Percentiles rank a stretch among this genome's conserved stretches.
phyloP scores from a whole-genome alignment of 805 yeast genomes.

The Candida jianshihensis region DNA sequence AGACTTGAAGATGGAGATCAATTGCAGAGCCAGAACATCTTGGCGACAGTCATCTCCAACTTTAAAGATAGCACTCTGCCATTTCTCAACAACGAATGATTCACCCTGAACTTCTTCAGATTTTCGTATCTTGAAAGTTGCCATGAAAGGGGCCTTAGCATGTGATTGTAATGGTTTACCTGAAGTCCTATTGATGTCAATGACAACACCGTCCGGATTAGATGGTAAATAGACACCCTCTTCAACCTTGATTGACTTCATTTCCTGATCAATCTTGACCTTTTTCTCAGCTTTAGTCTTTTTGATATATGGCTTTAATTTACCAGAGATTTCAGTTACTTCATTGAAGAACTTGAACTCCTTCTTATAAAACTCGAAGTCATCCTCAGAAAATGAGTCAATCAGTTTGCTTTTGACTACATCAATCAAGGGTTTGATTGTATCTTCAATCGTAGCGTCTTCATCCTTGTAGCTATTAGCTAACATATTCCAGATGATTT shows the following conservation, averaged over 20 bases:
- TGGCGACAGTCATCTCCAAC: slow-evolving; percentile 99
- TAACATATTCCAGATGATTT: slow-evolving; percentile 94
- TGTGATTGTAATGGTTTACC: slow-evolving; percentile 96
- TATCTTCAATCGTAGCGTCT: slow-evolving; percentile 73
- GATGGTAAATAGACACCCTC: slow-evolving; percentile 91
- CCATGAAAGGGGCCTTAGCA: slow-evolving; percentile 98
- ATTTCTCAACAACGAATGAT: slow-evolving; percentile 46
- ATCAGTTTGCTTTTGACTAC: slow-evolving; percentile 61
- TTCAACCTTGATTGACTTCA: slow-evolving; percentile 66
- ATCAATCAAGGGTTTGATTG: slow-evolving; percentile 78
- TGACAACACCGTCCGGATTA: slow-evolving; percentile 91
- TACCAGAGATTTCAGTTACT: slow-evolving; percentile 91
- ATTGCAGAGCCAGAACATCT: slow-evolving; percentile 88
- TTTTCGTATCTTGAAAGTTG: slow-evolving; percentile 78
- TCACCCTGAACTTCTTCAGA: slow-evolving; percentile 39
- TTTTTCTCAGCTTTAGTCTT: slow-evolving; percentile 95
- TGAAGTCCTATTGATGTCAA: slow-evolving; percentile 85
- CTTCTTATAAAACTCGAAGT: slow-evolving; percentile 60
- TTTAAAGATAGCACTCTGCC: slow-evolving; percentile 96
- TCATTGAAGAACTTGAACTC: slow-evolving; percentile 88
- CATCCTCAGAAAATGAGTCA: slow-evolving; percentile 49
- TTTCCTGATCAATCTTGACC: slow-evolving; percentile 92
- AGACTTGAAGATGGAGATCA: slow-evolving; percentile 84
- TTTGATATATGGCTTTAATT: slow-evolving; percentile 88
- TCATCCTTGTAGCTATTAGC: slow-evolving; percentile 92